These are phyloP conservation scores for Fomitopsis betulina DNA, from an alignment of 1,284 basidiomycete genomes.

Conservation along the genomic window DNA sequence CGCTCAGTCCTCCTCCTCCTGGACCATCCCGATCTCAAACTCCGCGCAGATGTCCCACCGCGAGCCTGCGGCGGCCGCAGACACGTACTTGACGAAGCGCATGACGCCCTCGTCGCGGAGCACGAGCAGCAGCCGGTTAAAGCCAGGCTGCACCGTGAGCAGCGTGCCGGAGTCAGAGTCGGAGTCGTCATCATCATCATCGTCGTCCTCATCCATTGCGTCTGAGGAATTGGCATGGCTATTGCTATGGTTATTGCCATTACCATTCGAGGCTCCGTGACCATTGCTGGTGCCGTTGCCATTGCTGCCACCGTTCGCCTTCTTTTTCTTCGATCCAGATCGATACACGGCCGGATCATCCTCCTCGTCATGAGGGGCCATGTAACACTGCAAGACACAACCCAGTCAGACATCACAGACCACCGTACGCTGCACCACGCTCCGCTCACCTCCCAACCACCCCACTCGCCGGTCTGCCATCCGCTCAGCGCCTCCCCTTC, in stretches of 20 bases:
- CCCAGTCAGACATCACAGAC: slow-evolving; percentile 1
- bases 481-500: slow-evolving; percentile 34
- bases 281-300: slow-evolving; percentile 14
- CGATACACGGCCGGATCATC: slow-evolving; percentile 95
- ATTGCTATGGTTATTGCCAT: slow-evolving; percentile 13
- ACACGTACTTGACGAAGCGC: slow-evolving; percentile 93
- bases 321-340: slow-evolving; percentile 47
- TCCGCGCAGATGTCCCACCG: slow-evolving; percentile 90
- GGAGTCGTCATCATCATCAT: slow-evolving; percentile 63
- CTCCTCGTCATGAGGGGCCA: slow-evolving; percentile 89
- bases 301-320: slow-evolving; percentile 18
- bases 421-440: slow-evolving; percentile 4
- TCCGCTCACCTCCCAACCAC: slow-evolving; percentile 83
- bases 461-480: slow-evolving; percentile 81
- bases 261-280: slow-evolving; percentile 15
- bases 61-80: slow-evolving; percentile 79
- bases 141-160: slow-evolving; percentile 85
- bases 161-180: slow-evolving; percentile 85
- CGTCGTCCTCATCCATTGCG: slow-evolving; percentile 28
- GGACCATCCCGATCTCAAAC: slow-evolving; percentile 77
- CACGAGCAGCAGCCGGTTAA: slow-evolving; percentile 88
- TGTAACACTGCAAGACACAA: slow-evolving; percentile 66
- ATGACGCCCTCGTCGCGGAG: slow-evolving; percentile 92
- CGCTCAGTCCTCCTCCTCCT: slow-evolving; percentile 37
- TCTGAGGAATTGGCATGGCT: slow-evolving; percentile 23